A percentile compares a stretch with the other conserved stretches of the same genome.
Evolutionary conservation across 345 rosid species (phyloP).

Genomic region (Boechera retrofracta): DNA sequence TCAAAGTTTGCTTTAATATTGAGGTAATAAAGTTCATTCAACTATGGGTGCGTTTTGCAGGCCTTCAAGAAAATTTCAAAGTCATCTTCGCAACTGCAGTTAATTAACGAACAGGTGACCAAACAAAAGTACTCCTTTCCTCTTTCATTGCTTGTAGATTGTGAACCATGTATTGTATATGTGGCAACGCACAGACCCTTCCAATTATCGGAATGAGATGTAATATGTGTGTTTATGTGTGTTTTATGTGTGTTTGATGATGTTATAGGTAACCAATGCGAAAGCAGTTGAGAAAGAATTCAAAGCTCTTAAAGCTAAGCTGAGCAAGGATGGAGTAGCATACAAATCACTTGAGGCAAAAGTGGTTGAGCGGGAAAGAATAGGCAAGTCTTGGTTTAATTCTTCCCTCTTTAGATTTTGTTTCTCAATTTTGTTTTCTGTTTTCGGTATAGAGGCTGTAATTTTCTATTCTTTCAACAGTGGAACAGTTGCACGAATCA

Average conservation of each 20-base stretch:
- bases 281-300: constrained; percentile 82
- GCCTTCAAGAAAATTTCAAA: constrained; percentile 74
- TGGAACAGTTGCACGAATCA: constrained; percentile 60
- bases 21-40: background rate
- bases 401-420: constrained; percentile 12
- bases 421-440: background rate
- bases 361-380: constrained; percentile 68
- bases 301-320: constrained; percentile 68
- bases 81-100: constrained; percentile 73
- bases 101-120: constrained; percentile 76
- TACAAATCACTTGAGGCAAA: constrained; percentile 80
- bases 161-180: constrained; percentile 10
- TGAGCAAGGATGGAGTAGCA: constrained; percentile 65
- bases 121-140: background rate
- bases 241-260: constrained; percentile 20
- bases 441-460: background rate
- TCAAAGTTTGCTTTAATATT: constrained; percentile 13
- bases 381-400: constrained; percentile 54
- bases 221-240: background rate
- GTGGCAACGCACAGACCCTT: constrained; percentile 10
- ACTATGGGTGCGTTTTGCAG: constrained; percentile 54
- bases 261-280: constrained; percentile 67
- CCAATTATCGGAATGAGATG: background rate
- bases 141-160: constrained; percentile 25
- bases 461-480: constrained; percentile 50